Percentiles rank a stretch among this genome's conserved stretches.
Evolutionary conservation across 495 filamentous ascomycete genomes (phyloP).

Genomic region (Clohesyomyces aquaticus): DNA sequence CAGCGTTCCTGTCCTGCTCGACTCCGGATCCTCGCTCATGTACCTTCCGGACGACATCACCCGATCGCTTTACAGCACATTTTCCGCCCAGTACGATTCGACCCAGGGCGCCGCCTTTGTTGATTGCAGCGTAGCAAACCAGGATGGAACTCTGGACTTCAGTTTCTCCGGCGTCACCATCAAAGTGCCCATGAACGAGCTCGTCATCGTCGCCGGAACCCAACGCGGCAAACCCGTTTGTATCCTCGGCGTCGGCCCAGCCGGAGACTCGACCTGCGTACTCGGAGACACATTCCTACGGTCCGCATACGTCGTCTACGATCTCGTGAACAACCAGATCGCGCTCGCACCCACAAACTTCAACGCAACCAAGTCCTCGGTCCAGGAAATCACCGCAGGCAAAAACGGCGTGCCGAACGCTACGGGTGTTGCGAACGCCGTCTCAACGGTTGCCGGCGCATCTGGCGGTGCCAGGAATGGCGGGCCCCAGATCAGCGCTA

Average conservation of each 20-base stretch:
- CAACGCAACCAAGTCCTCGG: conserved; percentile 65
- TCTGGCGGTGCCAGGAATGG: conserved; percentile 40
- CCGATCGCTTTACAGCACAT: conserved; percentile 62
- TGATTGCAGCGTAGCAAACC: conserved; percentile 68
- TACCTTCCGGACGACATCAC: conserved; percentile 79
- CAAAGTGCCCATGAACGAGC: conserved; percentile 71
- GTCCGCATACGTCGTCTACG: conserved; percentile 90
- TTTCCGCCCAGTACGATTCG: conserved; percentile 66
- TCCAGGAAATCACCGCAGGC: conserved; percentile 75
- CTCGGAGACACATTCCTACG: conserved; percentile 93
- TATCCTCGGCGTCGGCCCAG: conserved; percentile 71
- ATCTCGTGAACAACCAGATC: conserved; percentile 85
- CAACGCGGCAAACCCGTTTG: conserved; percentile 56
- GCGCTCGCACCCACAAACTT: conserved; percentile 84
- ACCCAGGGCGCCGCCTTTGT: conserved; percentile 66
- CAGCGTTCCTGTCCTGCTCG: conserved; percentile 73
- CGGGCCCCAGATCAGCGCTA: conserved; percentile 21
- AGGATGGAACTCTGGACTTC: conserved; percentile 57
- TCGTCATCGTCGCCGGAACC: conserved; percentile 68
- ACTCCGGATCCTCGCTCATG: conserved; percentile 88
- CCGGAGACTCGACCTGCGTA: conserved; percentile 66
- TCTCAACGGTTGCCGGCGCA: conserved; percentile 48
- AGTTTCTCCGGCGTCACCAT: conserved; percentile 77
- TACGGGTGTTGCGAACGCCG: conserved; percentile 66
- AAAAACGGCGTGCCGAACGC: conserved; percentile 69